These are phyloP conservation scores for Sarocladiaceae sp. DNA, from an alignment of 2,329 filamentous ascomycete genomes.

Conservation along the genomic window DNA sequence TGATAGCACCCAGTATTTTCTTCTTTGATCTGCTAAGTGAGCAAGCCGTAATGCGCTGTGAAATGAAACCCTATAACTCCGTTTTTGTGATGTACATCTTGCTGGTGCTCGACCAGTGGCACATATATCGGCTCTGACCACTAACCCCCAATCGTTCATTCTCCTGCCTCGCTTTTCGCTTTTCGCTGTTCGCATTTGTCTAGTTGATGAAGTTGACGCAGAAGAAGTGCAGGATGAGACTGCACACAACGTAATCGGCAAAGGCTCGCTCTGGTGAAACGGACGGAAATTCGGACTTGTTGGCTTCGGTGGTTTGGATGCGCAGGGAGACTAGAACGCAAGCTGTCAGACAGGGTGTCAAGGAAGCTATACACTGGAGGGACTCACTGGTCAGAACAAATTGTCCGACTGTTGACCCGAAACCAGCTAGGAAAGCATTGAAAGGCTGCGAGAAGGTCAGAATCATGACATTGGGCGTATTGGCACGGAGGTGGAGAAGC, in stretches of 20 bases:
- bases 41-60: not conserved
- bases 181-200: conserved; percentile 15
- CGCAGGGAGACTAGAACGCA: conserved; percentile 62
- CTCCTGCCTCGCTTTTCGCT: not conserved
- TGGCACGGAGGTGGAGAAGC: conserved; percentile 26
- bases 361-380: too few species aligned
- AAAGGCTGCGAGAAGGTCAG: conserved; percentile 65
- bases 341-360: too few species aligned
- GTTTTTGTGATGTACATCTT: conserved; percentile 11
- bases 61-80: conserved; percentile 9
- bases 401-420: conserved; percentile 90
- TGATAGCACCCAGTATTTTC: not conserved
- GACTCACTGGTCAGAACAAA: conserved; percentile 89
- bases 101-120: not conserved
- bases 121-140: not conserved
- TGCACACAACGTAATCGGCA: conserved; percentile 93
- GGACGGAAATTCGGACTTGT: conserved; percentile 70
- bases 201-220: conserved; percentile 99
- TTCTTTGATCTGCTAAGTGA: not conserved
- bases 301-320: conserved; percentile 85
- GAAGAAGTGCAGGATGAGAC: conserved; percentile 95
- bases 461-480: conserved; percentile 15
- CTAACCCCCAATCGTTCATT: conserved; percentile 8
- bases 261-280: conserved; percentile 88
- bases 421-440: conserved; percentile 96